These are phyloP conservation scores for Schwanniomyces yamadae DNA, from an alignment of 805 yeast species.

Conservation along the genomic window DNA sequence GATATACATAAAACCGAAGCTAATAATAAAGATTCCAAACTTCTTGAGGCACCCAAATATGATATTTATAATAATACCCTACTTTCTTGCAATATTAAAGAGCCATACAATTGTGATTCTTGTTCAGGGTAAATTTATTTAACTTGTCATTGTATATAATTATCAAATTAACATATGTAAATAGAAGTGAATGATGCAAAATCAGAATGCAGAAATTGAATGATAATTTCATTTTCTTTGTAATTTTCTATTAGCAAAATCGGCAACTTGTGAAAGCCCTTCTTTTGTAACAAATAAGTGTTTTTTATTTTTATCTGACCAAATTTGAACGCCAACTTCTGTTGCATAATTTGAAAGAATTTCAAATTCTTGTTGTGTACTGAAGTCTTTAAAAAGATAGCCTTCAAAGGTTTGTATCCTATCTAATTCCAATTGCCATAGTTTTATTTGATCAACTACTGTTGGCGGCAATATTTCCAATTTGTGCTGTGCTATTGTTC, in stretches of 20 bases:
- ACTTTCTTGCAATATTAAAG: constrained; percentile 27
- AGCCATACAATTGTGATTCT: constrained; percentile 37
- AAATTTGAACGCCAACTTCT: constrained; percentile 87
- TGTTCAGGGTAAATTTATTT: constrained; percentile 34
- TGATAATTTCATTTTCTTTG: constrained; percentile 4
- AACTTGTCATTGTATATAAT: background rate
- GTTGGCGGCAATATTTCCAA: constrained; percentile 84
- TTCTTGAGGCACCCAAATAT: too few species aligned
- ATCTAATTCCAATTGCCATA: constrained; percentile 96
- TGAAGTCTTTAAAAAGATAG: constrained; percentile 81
- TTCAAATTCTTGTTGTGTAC: constrained; percentile 73
- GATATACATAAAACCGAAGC: background rate
- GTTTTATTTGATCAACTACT: constrained; percentile 90
- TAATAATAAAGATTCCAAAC: too few species aligned
- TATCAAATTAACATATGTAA: constrained; percentile 7
- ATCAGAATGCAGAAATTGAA: background rate
- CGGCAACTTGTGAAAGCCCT: constrained; percentile 88
- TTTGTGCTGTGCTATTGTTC: constrained; percentile 43
- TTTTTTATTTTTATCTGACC: constrained; percentile 72
- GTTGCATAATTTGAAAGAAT: constrained; percentile 72
- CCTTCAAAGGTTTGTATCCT: constrained; percentile 87
- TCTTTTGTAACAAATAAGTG: constrained; percentile 85
- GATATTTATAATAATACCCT: constrained; percentile 37
- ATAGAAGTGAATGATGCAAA: constrained; percentile 7
- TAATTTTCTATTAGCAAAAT: constrained; percentile 68